Percentiles rank a stretch among this genome's conserved stretches.
These are phyloP conservation scores for Cynanchum wilfordii DNA, from an alignment of 257 asterid genomes.

Conservation along the genomic window DNA sequence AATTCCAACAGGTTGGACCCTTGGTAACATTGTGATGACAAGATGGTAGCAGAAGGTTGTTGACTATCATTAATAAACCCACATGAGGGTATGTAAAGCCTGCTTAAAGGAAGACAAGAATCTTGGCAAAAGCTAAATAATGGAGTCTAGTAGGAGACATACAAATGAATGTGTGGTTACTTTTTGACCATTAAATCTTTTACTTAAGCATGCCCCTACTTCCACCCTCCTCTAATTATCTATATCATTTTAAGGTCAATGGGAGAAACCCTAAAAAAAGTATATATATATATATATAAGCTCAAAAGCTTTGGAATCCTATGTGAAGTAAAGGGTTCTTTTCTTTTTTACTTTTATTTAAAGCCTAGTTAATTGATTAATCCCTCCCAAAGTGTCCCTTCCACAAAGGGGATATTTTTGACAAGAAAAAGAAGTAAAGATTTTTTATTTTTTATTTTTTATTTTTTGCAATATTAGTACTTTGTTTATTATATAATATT, in stretches of 20 bases:
- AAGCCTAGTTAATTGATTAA: conserved; percentile 12
- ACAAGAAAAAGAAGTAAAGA: neutral
- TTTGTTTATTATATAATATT: neutral
- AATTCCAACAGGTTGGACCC: conserved; percentile 11
- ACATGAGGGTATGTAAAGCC: conserved; percentile 54
- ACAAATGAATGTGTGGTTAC: conserved; percentile 50
- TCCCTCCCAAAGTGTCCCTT: neutral
- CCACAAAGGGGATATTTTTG: conserved; percentile 12
- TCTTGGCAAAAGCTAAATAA: conserved; percentile 79
- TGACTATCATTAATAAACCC: conserved; percentile 30
- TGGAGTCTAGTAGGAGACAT: conserved; percentile 69
- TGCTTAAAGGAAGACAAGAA: conserved; percentile 68
- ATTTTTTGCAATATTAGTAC: neutral
- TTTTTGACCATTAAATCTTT: conserved; percentile 53
- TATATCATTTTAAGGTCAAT: conserved; percentile 46
- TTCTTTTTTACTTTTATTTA: conserved; percentile 16
- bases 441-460: neutral
- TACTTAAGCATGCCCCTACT: conserved; percentile 34
- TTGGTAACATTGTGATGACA: conserved; percentile 19
- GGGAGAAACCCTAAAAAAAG: conserved; percentile 15
- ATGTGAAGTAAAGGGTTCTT: conserved; percentile 37
- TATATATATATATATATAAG: neutral
- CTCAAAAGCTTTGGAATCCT: conserved; percentile 68
- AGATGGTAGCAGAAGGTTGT: conserved; percentile 9
- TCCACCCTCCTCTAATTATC: neutral